Percentiles rank a stretch among this genome's conserved stretches.
phyloP scores from a whole-genome alignment of 2,329 filamentous ascomycete species.

The Xylaria sp. region DNA sequence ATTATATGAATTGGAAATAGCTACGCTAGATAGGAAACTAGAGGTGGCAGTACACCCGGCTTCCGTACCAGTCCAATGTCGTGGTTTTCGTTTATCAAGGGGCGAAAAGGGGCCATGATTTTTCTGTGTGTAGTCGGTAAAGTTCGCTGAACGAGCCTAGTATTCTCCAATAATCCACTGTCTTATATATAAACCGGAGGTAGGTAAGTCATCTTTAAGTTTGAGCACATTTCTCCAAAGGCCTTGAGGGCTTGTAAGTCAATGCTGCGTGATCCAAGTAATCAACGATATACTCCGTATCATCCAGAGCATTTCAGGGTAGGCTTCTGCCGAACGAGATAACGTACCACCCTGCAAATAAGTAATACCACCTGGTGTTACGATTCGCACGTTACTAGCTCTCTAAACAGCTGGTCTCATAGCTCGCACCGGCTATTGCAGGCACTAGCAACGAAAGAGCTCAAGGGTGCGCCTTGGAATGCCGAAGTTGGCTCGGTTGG shows the following conservation, averaged over 20 bases:
- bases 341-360: background rate
- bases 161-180: background rate
- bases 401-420: background rate
- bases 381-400: background rate
- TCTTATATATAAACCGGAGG: too few relatives aligned
- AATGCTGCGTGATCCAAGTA: background rate
- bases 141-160: background rate
- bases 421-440: background rate
- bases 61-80: background rate
- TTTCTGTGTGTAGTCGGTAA: background rate
- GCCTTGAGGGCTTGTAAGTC: too few relatives aligned
- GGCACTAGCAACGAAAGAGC: background rate
- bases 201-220: background rate
- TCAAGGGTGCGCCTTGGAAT: background rate
- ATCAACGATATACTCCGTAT: background rate
- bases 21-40: background rate
- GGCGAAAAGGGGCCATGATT: constrained; percentile 5
- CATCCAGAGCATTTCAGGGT: background rate
- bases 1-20: constrained; percentile 2
- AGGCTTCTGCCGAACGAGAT: background rate
- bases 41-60: background rate
- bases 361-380: background rate
- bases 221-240: too few relatives aligned
- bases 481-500: background rate
- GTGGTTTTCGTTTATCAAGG: background rate